Conservation (phyloP, 306 rosid species). For the Dryas octopetala region DNA sequence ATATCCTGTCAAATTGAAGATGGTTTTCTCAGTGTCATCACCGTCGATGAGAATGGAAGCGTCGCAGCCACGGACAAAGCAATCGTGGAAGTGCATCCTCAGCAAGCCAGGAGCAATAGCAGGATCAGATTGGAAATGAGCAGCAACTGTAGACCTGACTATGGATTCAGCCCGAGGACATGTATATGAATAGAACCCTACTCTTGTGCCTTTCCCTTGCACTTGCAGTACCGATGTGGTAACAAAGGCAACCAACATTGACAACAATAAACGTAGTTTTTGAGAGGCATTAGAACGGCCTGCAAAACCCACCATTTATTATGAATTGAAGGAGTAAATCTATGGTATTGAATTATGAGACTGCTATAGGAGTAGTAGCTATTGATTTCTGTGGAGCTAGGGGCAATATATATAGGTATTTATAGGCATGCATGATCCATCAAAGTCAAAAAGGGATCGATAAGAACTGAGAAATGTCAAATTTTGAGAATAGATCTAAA, state of each 20-base stretch:
- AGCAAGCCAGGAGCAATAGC: constrained; percentile 27
- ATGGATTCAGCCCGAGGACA: constrained; percentile 19
- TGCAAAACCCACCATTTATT: too few species aligned
- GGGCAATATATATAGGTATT: too few species aligned
- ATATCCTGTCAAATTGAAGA: constrained; percentile 1
- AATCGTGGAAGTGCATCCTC: constrained; percentile 39
- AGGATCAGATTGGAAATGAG: constrained; percentile 21
- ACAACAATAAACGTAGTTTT: too few species aligned
- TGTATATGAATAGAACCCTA: constrained; percentile 12
- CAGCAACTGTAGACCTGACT: constrained; percentile 11
- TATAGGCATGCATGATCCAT: too few species aligned
- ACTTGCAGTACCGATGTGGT: neutral
- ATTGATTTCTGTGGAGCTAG: too few species aligned
- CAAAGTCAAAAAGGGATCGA: too few species aligned
- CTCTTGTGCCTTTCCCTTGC: constrained; percentile 11
- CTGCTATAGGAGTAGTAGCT: too few species aligned
- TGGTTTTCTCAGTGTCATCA: neutral
- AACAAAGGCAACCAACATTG: neutral
- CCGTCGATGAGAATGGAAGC: constrained; percentile 24
- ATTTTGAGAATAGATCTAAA: too few species aligned
- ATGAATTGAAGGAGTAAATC: too few species aligned
- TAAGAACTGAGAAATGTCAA: too few species aligned
- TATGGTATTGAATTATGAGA: too few species aligned
- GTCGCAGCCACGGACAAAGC: constrained; percentile 32
- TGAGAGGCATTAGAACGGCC: too few species aligned